phyloP scores from a whole-genome alignment of 1,284 basidiomycete species.

The Ustilago hordei region DNA sequence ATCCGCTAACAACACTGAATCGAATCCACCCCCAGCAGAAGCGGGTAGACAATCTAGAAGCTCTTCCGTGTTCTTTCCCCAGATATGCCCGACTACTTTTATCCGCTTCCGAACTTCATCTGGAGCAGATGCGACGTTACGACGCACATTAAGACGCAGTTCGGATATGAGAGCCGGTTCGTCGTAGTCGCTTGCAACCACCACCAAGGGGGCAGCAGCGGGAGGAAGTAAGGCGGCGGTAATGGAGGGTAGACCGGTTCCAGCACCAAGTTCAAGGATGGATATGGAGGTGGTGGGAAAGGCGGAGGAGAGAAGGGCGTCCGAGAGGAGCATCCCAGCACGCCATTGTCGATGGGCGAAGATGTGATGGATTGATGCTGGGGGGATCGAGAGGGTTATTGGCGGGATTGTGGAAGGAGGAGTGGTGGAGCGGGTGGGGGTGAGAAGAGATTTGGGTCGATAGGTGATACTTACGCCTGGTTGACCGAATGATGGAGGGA shows the following conservation, averaged over 20 bases:
- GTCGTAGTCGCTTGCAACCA: conserved; percentile 66
- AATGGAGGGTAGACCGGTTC: conserved; percentile 62
- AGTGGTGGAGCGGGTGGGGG: neutral
- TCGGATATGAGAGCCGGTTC: conserved; percentile 60
- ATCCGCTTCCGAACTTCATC: conserved; percentile 12
- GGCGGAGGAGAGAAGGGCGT: conserved; percentile 54
- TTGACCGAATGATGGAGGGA: conserved; percentile 48
- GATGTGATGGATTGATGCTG: conserved; percentile 63
- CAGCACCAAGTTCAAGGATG: conserved; percentile 65
- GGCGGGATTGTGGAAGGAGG: neutral
- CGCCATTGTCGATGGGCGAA: conserved; percentile 69
- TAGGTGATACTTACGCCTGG: conserved; percentile 55
- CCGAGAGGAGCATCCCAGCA: conserved; percentile 66
- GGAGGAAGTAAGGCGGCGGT: conserved; percentile 40
- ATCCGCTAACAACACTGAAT: conserved; percentile 64
- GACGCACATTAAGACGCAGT: conserved; percentile 50
- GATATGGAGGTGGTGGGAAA: conserved; percentile 25
- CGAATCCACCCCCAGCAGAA: conserved; percentile 24
- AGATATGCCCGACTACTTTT: conserved; percentile 61
- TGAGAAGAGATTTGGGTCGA: conserved; percentile 33
- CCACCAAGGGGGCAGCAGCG: conserved; percentile 16
- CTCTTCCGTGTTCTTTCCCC: conserved; percentile 62
- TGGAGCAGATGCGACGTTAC: conserved; percentile 15
- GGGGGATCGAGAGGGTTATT: conserved; percentile 47
- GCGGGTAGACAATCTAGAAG: conserved; percentile 57